A percentile compares a stretch with the other conserved stretches of the same genome.
phyloP scores from a whole-genome alignment of 805 yeast species.

The Metschnikowia peoriensis region DNA sequence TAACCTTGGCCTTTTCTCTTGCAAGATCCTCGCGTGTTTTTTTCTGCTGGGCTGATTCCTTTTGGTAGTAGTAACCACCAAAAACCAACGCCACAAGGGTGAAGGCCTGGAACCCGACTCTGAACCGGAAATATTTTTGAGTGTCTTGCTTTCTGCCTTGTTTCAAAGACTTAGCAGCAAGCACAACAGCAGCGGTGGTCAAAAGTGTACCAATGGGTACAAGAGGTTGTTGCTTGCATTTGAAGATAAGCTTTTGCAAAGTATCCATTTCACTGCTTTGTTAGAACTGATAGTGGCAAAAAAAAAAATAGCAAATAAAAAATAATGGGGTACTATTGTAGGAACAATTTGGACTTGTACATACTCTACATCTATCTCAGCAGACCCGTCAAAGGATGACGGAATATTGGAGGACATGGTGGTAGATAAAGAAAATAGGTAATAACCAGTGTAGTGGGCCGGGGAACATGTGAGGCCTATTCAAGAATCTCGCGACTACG shows the following conservation, averaged over 20 bases:
- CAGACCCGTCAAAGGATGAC: slow-evolving; percentile 45
- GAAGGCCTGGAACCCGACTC: slow-evolving; percentile 83
- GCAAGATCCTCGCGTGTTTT: slow-evolving; percentile 57
- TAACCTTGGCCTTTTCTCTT: slow-evolving; percentile 74
- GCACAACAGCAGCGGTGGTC: slow-evolving; percentile 75
- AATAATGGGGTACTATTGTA: not conserved
- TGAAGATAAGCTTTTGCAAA: slow-evolving; percentile 54
- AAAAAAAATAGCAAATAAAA: not conserved
- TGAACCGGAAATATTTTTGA: slow-evolving; percentile 84
- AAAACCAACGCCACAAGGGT: slow-evolving; percentile 79
- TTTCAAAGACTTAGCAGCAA: slow-evolving; percentile 76
- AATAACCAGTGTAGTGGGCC: not conserved
- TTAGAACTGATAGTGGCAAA: slow-evolving; percentile 10
- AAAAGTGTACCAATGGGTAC: slow-evolving; percentile 81
- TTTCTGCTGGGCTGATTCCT: slow-evolving; percentile 42
- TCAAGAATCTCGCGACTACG: not conserved
- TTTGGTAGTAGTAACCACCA: slow-evolving; percentile 72
- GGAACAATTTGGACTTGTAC: slow-evolving; percentile 23
- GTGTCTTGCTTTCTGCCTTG: slow-evolving; percentile 73
- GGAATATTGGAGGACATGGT: slow-evolving; percentile 30
- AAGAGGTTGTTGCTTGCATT: slow-evolving; percentile 81
- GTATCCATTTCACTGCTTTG: slow-evolving; percentile 40
- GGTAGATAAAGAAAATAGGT: not conserved
- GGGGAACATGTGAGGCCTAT: not conserved
- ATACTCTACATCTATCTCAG: slow-evolving; percentile 43